Evolutionary conservation across 2,329 filamentous ascomycete genomes (phyloP), one percentile per base, ranked within the genome.

Genomic region (Ceratocystis ficicola): DNA sequence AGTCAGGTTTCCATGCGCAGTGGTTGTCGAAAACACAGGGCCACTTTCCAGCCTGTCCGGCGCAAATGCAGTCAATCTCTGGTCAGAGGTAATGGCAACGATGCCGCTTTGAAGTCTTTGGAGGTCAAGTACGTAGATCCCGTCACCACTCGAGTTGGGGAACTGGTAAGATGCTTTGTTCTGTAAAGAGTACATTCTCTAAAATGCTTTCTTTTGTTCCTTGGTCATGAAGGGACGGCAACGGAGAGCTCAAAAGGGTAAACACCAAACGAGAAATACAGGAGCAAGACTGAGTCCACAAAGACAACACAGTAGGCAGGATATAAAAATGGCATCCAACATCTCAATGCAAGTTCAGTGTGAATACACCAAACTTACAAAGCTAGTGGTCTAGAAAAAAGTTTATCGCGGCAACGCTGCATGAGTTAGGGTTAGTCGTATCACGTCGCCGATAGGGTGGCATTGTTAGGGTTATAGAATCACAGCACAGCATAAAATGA

Each of bases 1-100:
- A 15, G 85, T 86, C 69, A 90, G 76, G 68, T 87, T 87, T 4
- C 80, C 78, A 69, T 88, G 84, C 41, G 79, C 76, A 8, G 81
- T 82, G 1, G 36, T 8, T 3, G 64, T 46, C 5, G 66, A 68
- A 30, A 68, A 68, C 30, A 80, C 70, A 2, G 82, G 79, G 0
- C 82, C 78, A 2, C 77, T 72, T 65, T 78, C 77, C 28, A 91
- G 76, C 10, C 48, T 64, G 17, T 68, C 64, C 3, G 67, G 62
- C 20, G 64, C 62, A 62, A 66, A 68, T 7, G 60, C 67, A 22
- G 62, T 36, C 10, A 68, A 44, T 32, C 46, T 68, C 17, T 66
- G 64, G 20, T 66, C 62, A 7, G 67, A 68, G 3, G 65, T 62
- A 20, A 68, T 66, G 22, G 62, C 30, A n/a, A 66, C 30, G 5